phyloP scores from a whole-genome alignment of 352 stramenopile species.

The Phytophthora sp. region DNA sequence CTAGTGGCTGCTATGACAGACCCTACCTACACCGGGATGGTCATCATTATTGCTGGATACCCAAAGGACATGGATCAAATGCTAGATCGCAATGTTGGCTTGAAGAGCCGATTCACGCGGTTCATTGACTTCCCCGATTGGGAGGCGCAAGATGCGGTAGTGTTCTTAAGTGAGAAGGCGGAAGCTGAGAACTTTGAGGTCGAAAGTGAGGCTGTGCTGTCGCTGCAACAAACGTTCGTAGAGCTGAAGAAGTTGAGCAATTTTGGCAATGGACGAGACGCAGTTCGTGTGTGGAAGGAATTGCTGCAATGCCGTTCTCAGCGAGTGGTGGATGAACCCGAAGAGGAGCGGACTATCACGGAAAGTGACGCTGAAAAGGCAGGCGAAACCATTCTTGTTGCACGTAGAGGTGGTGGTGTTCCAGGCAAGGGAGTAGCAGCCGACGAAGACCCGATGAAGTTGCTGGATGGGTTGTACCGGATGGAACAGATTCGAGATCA shows the following conservation, averaged over 20 bases:
- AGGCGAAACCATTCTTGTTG: conserved; percentile 33
- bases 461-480: conserved; percentile 66
- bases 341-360: conserved; percentile 60
- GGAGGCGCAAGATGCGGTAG: conserved; percentile 79
- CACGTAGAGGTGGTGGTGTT: conserved; percentile 34
- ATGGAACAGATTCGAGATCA: conserved; percentile 66
- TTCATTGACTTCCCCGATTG: conserved; percentile 92
- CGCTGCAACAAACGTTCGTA: conserved; percentile 59
- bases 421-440: conserved; percentile 48
- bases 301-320: conserved; percentile 47
- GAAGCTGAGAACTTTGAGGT: conserved; percentile 78
- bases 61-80: conserved; percentile 89
- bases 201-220: conserved; percentile 64
- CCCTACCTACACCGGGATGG: conserved; percentile 79
- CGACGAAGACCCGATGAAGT: conserved; percentile 54
- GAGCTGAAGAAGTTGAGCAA: conserved; percentile 77
- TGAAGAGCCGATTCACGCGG: conserved; percentile 92
- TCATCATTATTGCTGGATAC: conserved; percentile 93
- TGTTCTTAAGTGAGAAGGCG: conserved; percentile 58
- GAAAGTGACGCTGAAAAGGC: conserved; percentile 51
- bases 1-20: conserved; percentile 91
- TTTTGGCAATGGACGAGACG: conserved; percentile 91
- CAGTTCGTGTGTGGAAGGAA: conserved; percentile 75
- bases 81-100: conserved; percentile 84
- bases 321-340: conserved; percentile 50